Base-by-base conservation (phyloP, 495 filamentous ascomycete genomes). In the Penicillium arizonense region DNA sequence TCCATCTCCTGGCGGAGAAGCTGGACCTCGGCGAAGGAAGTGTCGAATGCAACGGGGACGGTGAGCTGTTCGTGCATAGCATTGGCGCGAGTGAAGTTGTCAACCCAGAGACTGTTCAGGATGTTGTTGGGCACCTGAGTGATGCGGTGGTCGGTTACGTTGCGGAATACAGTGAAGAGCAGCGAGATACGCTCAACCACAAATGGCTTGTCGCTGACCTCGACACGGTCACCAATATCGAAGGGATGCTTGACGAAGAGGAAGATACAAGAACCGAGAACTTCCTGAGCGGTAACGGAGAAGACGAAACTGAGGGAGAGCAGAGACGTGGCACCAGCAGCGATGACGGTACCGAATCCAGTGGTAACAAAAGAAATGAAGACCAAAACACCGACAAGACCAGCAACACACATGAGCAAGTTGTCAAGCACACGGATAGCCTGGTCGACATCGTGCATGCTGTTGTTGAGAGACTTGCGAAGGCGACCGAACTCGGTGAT, bases 381-480 rank as follows among this genome's bases (percentile, higher is more conserved):
- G 20, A 97, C 86, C 55, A 98, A 85, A 59, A 97, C 67, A 52
- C 86, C 80, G 51, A 96, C 80, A 50, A 96, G 78, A 41, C 89
- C 80, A 13, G 91, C 88, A 43, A 97, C 82, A 46, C 83, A 83
- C 40, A 85, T 77, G 10, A 97, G 77, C 42, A 98, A 81, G 57
- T 84, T 86, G 70, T 98, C 93, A 24, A 98, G 82, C 9, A 94
- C 92, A 45, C 84, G 79, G 62, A 97, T 91, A 7, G 94, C 94
- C 66, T 96, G 90, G 69, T 96, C 90, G 47, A 98, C 91, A 69
- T 98, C 94, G 73, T 95, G 88, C 90, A 98, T 91, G 74, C 90
- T 94, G 66, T 83, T 87, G 30, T 85, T 83, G 61, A 98, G 89
- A 13, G 90, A 82, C 69, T 92, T 90, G 47, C 91, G 78, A 63